Percentiles rank a stretch among this genome's conserved stretches.
Evolutionary conservation across 176 grass and related monocot genomes (phyloP).

Genomic region (Cocos nucifera): DNA sequence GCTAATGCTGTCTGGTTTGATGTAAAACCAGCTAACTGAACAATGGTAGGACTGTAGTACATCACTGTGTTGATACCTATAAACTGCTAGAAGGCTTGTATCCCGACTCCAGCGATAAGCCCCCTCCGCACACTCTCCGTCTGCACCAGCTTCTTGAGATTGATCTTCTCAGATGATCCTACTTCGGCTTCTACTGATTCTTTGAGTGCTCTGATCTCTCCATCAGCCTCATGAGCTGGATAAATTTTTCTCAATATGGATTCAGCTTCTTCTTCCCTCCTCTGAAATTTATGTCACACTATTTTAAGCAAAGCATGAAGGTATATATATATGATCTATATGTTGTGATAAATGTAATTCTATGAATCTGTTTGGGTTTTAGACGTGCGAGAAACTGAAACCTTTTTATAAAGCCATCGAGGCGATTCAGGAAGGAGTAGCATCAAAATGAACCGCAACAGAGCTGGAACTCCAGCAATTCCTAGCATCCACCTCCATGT

Average conservation of each 20-base stretch:
- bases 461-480: conserved; percentile 57
- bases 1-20: conserved; percentile 75
- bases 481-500: conserved; percentile 97
- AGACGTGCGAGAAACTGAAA: neutral
- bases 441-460: conserved; percentile 67
- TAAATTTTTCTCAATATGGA: conserved; percentile 55
- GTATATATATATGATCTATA: no score
- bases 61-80: conserved; percentile 92
- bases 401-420: conserved; percentile 76
- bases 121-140: conserved; percentile 39
- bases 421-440: conserved; percentile 66
- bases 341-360: no score
- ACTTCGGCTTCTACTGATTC: conserved; percentile 58
- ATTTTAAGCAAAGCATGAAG: no score
- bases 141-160: conserved; percentile 23
- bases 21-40: conserved; percentile 75
- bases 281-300: conserved; percentile 4
- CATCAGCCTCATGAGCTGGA: conserved; percentile 29
- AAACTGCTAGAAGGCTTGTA: conserved; percentile 79
- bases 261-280: conserved; percentile 50
- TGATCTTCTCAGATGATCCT: conserved; percentile 34
- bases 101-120: conserved; percentile 54
- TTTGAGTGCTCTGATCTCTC: conserved; percentile 51
- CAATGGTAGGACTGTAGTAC: conserved; percentile 90
- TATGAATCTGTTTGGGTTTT: no score